Evolutionary conservation across 2,329 filamentous ascomycete genomes (phyloP).

Genomic region (Botrytis medusae): DNA sequence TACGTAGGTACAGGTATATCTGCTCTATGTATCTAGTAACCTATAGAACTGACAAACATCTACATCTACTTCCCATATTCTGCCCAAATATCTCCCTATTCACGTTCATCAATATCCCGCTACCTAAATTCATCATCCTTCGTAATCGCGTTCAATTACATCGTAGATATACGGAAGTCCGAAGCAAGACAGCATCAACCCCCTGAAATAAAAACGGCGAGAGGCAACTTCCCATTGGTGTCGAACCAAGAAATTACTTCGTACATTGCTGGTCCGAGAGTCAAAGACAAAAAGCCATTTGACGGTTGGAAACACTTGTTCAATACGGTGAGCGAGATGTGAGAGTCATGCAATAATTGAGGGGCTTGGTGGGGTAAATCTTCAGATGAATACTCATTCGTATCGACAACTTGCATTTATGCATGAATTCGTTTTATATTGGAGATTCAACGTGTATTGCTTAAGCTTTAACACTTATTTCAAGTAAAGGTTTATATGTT

Average conservation of each 20-base stretch:
- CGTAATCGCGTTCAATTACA: background rate
- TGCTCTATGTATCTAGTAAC: background rate
- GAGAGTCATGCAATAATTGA: constrained; percentile 1
- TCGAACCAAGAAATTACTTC: background rate
- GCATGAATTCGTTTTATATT: constrained; percentile 15
- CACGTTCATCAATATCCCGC: background rate
- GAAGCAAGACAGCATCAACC: constrained; percentile 8
- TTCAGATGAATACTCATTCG: background rate
- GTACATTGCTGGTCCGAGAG: constrained; percentile 6
- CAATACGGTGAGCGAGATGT: constrained; percentile 4
- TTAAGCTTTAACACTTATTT: background rate
- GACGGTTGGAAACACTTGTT: constrained; percentile 19
- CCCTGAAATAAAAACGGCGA: constrained; percentile 11
- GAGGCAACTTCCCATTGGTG: constrained; percentile 7
- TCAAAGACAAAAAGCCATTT: background rate
- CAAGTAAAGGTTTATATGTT: background rate
- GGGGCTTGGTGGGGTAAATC: constrained; percentile 20
- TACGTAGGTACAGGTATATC: background rate
- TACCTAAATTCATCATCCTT: background rate
- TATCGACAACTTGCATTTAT: constrained; percentile 3
- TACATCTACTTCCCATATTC: background rate
- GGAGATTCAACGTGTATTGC: constrained; percentile 9
- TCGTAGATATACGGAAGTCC: background rate
- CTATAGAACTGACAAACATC: background rate
- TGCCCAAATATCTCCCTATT: background rate